Base-by-base conservation (phyloP, 225 moss, liverwort and hornwort species). In the Neckera pumila region DNA sequence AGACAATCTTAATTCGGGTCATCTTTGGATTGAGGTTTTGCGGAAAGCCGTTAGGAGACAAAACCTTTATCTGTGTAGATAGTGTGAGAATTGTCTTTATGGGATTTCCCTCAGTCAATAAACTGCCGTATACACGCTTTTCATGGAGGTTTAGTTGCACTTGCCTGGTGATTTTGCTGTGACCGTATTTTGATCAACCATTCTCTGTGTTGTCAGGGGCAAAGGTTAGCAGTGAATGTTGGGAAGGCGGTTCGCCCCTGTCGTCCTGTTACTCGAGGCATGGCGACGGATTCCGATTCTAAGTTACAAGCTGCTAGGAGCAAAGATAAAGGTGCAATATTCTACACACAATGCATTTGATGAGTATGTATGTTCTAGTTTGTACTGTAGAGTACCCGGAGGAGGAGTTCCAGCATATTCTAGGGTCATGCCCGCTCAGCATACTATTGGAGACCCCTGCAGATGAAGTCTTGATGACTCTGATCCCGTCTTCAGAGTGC, bases 271-370 rank as follows among this genome's bases (percentile, higher is more conserved):
- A 88, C 79, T 87, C 93, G 91, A 69, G 85, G 87, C 56, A 87
- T 84, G 93, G 88, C 90, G 73, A 90, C 91, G 76, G 92, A 79
- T 87, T 84, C 88, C 47, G 82, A 92, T 74, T 79, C 88, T 25
- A 43, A 92, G 45, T 81, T 88, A 63, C 89, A 90, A 89, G 54
- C 82, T 88, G 33, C 60, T 36, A 89, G 65, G 40, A 87, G 75
- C 54, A 72, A 86, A 40, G 92, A 88, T 28, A 88, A 78, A 94
- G 94, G 93, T 93, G 85, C 62, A 86, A 40, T 66, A n/a, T 60
- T 70, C 40, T 63, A 19, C 61, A 40, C 49, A 49, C 23, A 34
- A 42, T 85, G 67, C 36, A 63, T 63, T 76, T 17, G 76, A 76
- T 60, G 47, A 76, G 38, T 76, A 33, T 62, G 19, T 51, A 30